Evolutionary conservation across 2,329 filamentous ascomycete species (phyloP).

Genomic region (Alternaria novae-zelandiae): DNA sequence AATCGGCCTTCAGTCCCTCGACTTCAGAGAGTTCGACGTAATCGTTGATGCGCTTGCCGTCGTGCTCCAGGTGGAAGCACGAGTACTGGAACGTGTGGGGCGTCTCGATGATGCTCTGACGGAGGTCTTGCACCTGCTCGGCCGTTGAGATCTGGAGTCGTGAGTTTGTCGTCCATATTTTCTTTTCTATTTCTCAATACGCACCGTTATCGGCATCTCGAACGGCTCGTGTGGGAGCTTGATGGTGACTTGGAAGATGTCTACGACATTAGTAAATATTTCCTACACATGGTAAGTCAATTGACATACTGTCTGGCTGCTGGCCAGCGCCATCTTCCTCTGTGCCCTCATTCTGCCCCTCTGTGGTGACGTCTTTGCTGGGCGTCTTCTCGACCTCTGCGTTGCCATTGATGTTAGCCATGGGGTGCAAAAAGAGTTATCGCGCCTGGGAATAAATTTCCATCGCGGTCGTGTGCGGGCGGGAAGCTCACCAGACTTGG

Average conservation of each 20-base stretch:
- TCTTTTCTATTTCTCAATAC: constrained; percentile 8
- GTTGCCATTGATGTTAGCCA: constrained; percentile 28
- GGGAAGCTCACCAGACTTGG: constrained; percentile 44
- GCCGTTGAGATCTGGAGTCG: constrained; percentile 76
- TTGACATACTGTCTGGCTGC: constrained; percentile 39
- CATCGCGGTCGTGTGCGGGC: constrained; percentile 14
- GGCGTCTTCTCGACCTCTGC: constrained; percentile 37
- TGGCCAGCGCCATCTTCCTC: constrained; percentile 38
- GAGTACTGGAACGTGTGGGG: constrained; percentile 95
- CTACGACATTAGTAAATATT: constrained; percentile 36
- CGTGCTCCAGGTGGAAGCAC: constrained; percentile 96
- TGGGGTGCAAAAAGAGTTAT: background rate
- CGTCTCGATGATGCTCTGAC: constrained; percentile 93
- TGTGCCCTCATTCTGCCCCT: constrained; percentile 27
- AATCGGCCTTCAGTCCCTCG: constrained; percentile 74
- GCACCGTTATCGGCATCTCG: constrained; percentile 84
- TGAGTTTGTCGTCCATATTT: constrained; percentile 24
- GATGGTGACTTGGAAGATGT: constrained; percentile 75
- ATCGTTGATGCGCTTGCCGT: constrained; percentile 89
- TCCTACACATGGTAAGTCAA: background rate
- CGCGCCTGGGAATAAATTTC: background rate
- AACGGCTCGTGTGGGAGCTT: constrained; percentile 80
- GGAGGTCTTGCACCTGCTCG: constrained; percentile 96
- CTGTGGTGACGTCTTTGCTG: constrained; percentile 28
- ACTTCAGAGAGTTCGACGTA: constrained; percentile 93